Evolutionary conservation across 768 basidiomycete species (phyloP).

Genomic region (Hypholoma sublateritium): DNA sequence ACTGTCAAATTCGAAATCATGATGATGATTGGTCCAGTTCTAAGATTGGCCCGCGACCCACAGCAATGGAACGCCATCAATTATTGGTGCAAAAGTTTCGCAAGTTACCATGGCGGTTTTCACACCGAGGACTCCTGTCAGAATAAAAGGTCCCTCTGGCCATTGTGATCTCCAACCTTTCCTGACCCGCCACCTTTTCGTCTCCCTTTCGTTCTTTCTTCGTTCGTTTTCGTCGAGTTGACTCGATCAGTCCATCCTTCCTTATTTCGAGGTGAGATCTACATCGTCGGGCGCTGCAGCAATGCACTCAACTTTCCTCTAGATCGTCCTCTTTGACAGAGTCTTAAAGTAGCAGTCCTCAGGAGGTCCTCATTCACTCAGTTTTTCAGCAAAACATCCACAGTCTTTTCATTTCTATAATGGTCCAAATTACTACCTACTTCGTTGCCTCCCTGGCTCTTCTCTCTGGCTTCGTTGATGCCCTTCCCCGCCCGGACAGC

Average conservation of each 20-base stretch:
- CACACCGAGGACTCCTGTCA: conserved; percentile 13
- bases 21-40: conserved; percentile 3
- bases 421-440: conserved; percentile 60
- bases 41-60: conserved; percentile 11
- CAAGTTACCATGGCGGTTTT: conserved; percentile 34
- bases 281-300: not conserved
- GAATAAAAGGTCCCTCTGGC: conserved; percentile 22
- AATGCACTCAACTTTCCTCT: conserved; percentile 5
- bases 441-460: conserved; percentile 50
- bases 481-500: conserved; percentile 45
- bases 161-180: conserved; percentile 26
- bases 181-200: conserved; percentile 34
- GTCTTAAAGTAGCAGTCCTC: conserved; percentile 53
- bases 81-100: conserved; percentile 7
- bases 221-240: conserved; percentile 61
- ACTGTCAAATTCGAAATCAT: conserved; percentile 1
- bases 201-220: conserved; percentile 38
- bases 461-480: conserved; percentile 50
- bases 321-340: conserved; percentile 79
- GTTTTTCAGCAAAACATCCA: conserved; percentile 36
- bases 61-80: conserved; percentile 17
- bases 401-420: conserved; percentile 49
- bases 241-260: conserved; percentile 59
- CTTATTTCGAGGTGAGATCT: conserved; percentile 47
- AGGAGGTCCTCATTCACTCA: conserved; percentile 45